Conservation (phyloP, 2,329 filamentous ascomycete species). For the Cladosporium sp. region DNA sequence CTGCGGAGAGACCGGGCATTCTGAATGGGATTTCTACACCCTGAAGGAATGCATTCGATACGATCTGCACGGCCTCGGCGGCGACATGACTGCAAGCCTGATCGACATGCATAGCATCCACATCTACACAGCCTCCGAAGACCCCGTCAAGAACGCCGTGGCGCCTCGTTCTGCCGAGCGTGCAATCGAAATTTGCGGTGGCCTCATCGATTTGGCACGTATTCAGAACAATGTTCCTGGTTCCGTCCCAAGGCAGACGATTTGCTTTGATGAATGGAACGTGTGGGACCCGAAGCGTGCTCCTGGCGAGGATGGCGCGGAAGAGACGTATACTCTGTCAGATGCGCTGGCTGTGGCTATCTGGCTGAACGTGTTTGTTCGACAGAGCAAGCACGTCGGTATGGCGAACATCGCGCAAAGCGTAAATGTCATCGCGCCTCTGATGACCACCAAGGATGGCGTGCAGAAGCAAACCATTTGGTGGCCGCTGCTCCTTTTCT, state of each 20-base stretch:
- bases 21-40: constrained; percentile 68
- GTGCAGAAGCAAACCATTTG: constrained; percentile 68
- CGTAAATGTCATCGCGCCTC: constrained; percentile 71
- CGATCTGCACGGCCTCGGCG: constrained; percentile 46
- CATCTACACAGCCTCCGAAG: constrained; percentile 62
- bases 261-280: constrained; percentile 85
- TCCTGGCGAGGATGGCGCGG: constrained; percentile 65
- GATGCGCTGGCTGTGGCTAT: constrained; percentile 70
- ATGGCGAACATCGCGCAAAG: constrained; percentile 77
- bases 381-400: constrained; percentile 64
- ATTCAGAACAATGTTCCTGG: constrained; percentile 62
- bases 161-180: constrained; percentile 67
- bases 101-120: constrained; percentile 81
- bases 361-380: constrained; percentile 72
- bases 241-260: constrained; percentile 58
- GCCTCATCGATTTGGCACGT: constrained; percentile 67
- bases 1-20: constrained; percentile 66
- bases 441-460: constrained; percentile 64
- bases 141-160: constrained; percentile 50
- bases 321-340: constrained; percentile 69
- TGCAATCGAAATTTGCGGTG: constrained; percentile 64
- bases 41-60: constrained; percentile 62
- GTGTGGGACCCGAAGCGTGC: constrained; percentile 72
- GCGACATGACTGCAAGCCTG: constrained; percentile 43
- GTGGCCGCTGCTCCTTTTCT: constrained; percentile 68